Base-by-base conservation (phyloP, 306 rosid species). In the Hylodesmum podocarpum region DNA sequence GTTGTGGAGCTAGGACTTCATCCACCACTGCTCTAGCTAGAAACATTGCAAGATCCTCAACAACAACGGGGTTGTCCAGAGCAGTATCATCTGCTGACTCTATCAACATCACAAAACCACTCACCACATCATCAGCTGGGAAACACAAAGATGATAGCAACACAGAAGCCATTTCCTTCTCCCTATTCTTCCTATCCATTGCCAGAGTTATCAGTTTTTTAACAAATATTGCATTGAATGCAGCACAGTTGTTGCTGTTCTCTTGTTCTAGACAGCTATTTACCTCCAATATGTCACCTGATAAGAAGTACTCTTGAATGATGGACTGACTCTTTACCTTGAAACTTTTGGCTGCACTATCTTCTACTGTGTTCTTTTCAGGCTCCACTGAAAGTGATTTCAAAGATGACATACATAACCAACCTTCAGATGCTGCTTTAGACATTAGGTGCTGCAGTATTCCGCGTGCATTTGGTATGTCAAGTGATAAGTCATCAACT, bases 71-170 rank as follows among this genome's bases (percentile, higher is more conserved):
- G 66, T 88, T 88, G 58, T 90, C 96, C 15, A 90, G 55, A 29
- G 89, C 89, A 5, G 96, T 88, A 80, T 90, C 96, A 63, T 90
- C 91, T 54, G 96, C 96, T 58, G 93, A 85, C 21, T 90, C 96
- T 55, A 88, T 85, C 82, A 90, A 33, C 88, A 88, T 85, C 24
- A 83, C 82, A 73, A 90, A 88, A 21, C 96, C 96, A 47, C 72
- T 85, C 27, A 90, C 96, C 4, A 90, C 86, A 80, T 90, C 90
- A 29, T 90, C 93, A 18, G 86, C 59, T 7, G 93, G 91, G 82
- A 90, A 90, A 75, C 88, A 85, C 15, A 88, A 1, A 10, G 93
- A 90, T 11, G 96, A 85, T 39, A 90, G 82, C 78, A 90, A 62
- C 0, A 90, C 88, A 1, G 96, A 90, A 54, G 91, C 90, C 96